Evolutionary conservation across 805 yeast species (phyloP).

Genomic region (Candida mattraensis): DNA sequence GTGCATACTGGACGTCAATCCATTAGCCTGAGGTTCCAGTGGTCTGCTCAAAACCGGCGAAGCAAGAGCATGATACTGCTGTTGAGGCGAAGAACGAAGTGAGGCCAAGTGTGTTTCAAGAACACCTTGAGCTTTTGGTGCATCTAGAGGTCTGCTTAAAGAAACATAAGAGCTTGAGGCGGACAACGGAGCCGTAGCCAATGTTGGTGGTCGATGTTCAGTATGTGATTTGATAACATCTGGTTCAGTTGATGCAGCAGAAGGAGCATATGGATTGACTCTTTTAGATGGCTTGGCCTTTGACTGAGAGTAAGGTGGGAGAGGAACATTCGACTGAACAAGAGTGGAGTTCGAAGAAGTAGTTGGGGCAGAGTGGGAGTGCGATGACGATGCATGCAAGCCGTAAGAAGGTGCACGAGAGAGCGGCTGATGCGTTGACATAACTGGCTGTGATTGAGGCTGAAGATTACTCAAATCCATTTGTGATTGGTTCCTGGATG

Average conservation of each 20-base stretch:
- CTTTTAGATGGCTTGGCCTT: slow-evolving; percentile 14
- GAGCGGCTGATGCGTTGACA: slow-evolving; percentile 14
- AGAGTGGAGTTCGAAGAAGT: slow-evolving; percentile 24
- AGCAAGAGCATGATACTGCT: no score
- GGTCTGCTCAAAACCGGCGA: no score
- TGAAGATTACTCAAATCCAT: slow-evolving; percentile 30
- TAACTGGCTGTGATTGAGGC: slow-evolving; percentile 22
- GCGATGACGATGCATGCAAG: slow-evolving; percentile 15
- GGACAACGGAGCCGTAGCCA: slow-evolving; percentile 8
- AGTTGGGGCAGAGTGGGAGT: slow-evolving; percentile 26
- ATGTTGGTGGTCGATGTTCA: slow-evolving; percentile 3
- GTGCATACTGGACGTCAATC: no score
- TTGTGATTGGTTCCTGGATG: slow-evolving; percentile 56
- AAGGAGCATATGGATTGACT: slow-evolving; percentile 15
- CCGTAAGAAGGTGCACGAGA: slow-evolving; percentile 6
- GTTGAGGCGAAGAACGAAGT: neutral
- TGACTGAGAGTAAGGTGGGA: slow-evolving; percentile 13
- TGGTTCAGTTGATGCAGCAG: no score
- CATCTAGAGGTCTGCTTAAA: neutral
- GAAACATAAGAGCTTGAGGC: slow-evolving; percentile 6
- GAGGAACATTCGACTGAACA: slow-evolving; percentile 12
- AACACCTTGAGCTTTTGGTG: no score
- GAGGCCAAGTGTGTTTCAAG: neutral
- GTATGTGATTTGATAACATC: neutral
- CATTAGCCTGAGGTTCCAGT: no score